Base-by-base conservation (phyloP, 2,329 filamentous ascomycete genomes). In the Paracorniculantispora psalliotae region DNA sequence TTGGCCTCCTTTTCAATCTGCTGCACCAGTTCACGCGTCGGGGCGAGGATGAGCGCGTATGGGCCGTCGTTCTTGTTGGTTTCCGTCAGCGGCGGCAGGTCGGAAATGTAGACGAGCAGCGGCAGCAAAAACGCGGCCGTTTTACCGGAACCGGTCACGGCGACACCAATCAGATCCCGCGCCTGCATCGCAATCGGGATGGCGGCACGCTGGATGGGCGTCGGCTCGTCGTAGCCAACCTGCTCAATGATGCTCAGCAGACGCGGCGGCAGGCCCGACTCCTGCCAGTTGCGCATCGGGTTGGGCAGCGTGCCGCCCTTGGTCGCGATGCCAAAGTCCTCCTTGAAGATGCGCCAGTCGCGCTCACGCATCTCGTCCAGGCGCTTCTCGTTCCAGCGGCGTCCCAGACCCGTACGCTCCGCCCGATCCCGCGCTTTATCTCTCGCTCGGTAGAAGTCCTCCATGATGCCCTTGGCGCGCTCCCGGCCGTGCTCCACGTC, bases 291-390 rank as follows among this genome's bases (percentile, higher is more conserved):
- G 52, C 94, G 91, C 92, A 99, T 97, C 0, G 94, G 94, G 67
- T 97, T 93, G 1, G 94, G 94, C 59, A 97, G 91, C 26, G 83
- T 82, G 46, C 93, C 93, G 60, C 94, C 94, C 73, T 96, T 97
- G 9, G 92, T 97, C 43, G 88, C 82, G 71, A 99, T 99, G 67
- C 94, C 96, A 77, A 96, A 97, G 74, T 99, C 92, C 73, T 97
- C 94, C 76, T 97, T 99, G 85, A 99, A 97, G 67, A 99, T 97
- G 70, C 94, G 90, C 94, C 94, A 99, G 74, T 99, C 94, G 71
- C 94, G 83, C 75, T 97, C 92, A 63, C 91, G 90, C 94, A 99
- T 99, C 67, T 96, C 90, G 15, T 90, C 86, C 63, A 97, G 78
- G 62, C 82, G 83, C 84, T 99, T 99, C 71, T 97, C 91, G 58